phyloP scores from a whole-genome alignment of 2,329 filamentous ascomycete genomes.

The Trichoderma lentiforme region DNA sequence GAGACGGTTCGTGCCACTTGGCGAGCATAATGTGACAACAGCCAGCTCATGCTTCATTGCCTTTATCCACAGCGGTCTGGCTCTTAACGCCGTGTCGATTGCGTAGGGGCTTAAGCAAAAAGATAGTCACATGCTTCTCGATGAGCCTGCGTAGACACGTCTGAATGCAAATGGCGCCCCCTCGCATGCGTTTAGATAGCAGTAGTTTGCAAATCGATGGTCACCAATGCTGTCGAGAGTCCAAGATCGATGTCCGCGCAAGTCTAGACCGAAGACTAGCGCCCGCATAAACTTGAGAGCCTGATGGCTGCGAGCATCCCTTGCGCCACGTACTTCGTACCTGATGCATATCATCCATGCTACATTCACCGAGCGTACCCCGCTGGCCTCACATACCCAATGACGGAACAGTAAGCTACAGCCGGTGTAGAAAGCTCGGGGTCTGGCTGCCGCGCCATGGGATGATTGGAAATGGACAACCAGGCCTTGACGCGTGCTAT shows the following conservation, averaged over 20 bases:
- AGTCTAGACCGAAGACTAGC: constrained; percentile 13
- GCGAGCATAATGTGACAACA: background rate
- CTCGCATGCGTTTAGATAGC: constrained; percentile 3
- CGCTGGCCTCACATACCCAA: constrained; percentile 10
- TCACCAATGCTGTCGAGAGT: background rate
- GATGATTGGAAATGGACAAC: constrained; percentile 1
- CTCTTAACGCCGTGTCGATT: background rate
- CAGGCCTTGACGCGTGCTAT: background rate
- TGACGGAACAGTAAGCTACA: constrained; percentile 16
- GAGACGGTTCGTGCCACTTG: constrained; percentile 9
- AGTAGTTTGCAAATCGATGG: background rate
- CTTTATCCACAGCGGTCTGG: background rate
- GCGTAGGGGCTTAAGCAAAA: background rate
- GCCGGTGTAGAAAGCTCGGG: constrained; percentile 17
- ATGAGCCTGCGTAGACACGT: background rate
- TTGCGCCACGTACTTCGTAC: constrained; percentile 16
- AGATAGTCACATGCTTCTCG: constrained; percentile 7
- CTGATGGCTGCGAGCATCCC: constrained; percentile 1
- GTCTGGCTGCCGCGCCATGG: constrained; percentile 1
- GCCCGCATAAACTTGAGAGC: constrained; percentile 8
- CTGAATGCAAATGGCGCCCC: background rate
- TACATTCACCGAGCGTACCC: constrained; percentile 17
- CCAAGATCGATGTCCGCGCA: constrained; percentile 3
- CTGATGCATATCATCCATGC: constrained; percentile 17
- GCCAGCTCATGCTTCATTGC: background rate